Percentiles rank a stretch among this genome's conserved stretches.
Evolutionary conservation across 225 moss, liverwort and hornwort genomes (phyloP).

Genomic region (Ulota crispa): DNA sequence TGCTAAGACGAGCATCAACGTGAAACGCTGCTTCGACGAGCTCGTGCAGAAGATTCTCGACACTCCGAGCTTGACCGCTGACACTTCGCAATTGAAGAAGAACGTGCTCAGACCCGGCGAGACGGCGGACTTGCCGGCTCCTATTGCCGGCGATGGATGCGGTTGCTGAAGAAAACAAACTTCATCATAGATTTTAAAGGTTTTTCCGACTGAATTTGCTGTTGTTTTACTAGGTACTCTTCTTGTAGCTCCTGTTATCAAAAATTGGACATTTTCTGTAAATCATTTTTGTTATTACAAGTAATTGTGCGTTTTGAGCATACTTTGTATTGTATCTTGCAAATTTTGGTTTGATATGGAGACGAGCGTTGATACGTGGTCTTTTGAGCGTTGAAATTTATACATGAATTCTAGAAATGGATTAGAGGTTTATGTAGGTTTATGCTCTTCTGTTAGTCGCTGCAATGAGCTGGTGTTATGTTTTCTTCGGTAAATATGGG

Average conservation of each 20-base stretch:
- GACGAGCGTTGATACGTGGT: neutral
- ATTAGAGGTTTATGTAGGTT: neutral
- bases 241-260: slow-evolving; percentile 21
- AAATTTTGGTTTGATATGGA: neutral
- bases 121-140: slow-evolving; percentile 47
- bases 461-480: neutral
- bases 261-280: slow-evolving; percentile 32
- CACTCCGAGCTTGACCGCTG: slow-evolving; percentile 83
- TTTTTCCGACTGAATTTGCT: neutral
- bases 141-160: slow-evolving; percentile 21
- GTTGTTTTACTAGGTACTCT: slow-evolving; percentile 5
- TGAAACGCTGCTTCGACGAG: slow-evolving; percentile 90
- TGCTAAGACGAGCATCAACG: slow-evolving; percentile 91
- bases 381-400: neutral
- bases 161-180: slow-evolving; percentile 40
- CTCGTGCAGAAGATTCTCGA: slow-evolving; percentile 96
- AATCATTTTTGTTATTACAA: slow-evolving; percentile 45
- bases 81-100: slow-evolving; percentile 77
- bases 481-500: neutral
- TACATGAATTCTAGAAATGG: neutral
- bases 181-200: neutral
- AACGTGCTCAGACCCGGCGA: slow-evolving; percentile 84
- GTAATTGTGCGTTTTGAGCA: slow-evolving; percentile 14
- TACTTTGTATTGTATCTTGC: neutral
- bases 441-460: neutral